Percentiles rank a stretch among this genome's conserved stretches.
These are phyloP conservation scores for Epichloe sylvatica DNA, from an alignment of 2,329 filamentous ascomycete genomes.

Conservation along the genomic window DNA sequence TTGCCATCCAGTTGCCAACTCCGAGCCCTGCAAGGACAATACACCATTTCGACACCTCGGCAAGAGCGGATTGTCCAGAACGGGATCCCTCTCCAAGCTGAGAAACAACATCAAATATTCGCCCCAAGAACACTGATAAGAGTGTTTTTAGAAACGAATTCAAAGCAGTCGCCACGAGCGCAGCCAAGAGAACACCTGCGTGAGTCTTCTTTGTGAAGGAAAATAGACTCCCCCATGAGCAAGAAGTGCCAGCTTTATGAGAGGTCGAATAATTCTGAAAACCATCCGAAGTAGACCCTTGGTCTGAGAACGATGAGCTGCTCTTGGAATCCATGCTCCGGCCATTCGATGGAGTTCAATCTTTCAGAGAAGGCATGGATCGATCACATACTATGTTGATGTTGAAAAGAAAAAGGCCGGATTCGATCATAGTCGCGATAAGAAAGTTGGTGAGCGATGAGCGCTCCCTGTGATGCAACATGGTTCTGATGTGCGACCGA, in stretches of 20 bases:
- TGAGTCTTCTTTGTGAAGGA: constrained; percentile 55
- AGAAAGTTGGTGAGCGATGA: no score
- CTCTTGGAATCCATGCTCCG: neutral
- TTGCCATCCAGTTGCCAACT: constrained; percentile 49
- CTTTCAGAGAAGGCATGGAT: neutral
- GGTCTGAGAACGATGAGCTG: neutral
- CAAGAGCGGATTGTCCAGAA: constrained; percentile 35
- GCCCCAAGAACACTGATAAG: constrained; percentile 58
- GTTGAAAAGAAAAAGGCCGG: neutral
- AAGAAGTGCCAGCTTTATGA: no score
- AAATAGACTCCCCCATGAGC: constrained; percentile 44
- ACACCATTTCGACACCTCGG: constrained; percentile 44
- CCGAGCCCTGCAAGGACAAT: constrained; percentile 51
- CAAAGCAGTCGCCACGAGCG: constrained; percentile 40
- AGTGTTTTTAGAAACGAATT: constrained; percentile 50
- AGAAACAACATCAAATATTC: constrained; percentile 59
- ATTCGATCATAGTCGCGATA: neutral
- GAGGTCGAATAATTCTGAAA: neutral
- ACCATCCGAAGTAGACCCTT: neutral
- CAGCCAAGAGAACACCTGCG: constrained; percentile 36
- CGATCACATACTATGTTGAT: neutral
- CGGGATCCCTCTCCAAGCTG: constrained; percentile 45
- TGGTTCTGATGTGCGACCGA: neutral
- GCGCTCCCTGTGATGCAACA: neutral
- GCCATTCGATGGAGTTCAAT: neutral